Conservation (phyloP, 2,329 filamentous ascomycete species). For the Fusarium vanettenii region DNA sequence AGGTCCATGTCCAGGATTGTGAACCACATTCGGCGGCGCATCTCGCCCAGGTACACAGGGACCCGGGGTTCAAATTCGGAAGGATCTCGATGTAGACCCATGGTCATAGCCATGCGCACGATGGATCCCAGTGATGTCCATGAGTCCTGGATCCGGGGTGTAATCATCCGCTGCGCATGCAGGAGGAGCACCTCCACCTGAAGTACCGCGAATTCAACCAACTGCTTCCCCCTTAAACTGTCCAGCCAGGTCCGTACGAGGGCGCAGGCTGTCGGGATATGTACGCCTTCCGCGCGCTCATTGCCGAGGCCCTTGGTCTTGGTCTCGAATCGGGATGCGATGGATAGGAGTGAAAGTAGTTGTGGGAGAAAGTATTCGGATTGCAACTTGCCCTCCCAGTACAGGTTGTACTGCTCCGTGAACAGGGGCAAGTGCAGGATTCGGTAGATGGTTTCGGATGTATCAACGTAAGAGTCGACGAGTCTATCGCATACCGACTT, state of each 20-base stretch:
- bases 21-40: conserved; percentile 66
- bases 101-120: conserved; percentile 68
- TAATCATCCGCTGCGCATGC: conserved; percentile 65
- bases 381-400: conserved; percentile 61
- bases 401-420: conserved; percentile 61
- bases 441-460: conserved; percentile 65
- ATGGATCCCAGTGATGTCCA: conserved; percentile 68
- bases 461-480: conserved; percentile 60
- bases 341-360: conserved; percentile 63
- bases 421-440: conserved; percentile 66
- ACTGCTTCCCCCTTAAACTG: conserved; percentile 61
- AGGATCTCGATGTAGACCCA: conserved; percentile 68
- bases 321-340: conserved; percentile 65
- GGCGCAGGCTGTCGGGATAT: conserved; percentile 67
- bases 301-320: conserved; percentile 62
- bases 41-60: conserved; percentile 63
- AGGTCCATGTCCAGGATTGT: conserved; percentile 68
- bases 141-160: conserved; percentile 60
- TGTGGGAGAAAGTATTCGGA: conserved; percentile 65
- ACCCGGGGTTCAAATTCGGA: conserved; percentile 63
- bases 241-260: conserved; percentile 67
- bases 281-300: conserved; percentile 65
- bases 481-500: conserved; percentile 64
- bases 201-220: conserved; percentile 64
- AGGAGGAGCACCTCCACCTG: conserved; percentile 66